Percentiles rank a stretch among this genome's conserved stretches.
These are phyloP conservation scores for Pleurotus eryngii DNA, from an alignment of 768 basidiomycete species.

Conservation along the genomic window DNA sequence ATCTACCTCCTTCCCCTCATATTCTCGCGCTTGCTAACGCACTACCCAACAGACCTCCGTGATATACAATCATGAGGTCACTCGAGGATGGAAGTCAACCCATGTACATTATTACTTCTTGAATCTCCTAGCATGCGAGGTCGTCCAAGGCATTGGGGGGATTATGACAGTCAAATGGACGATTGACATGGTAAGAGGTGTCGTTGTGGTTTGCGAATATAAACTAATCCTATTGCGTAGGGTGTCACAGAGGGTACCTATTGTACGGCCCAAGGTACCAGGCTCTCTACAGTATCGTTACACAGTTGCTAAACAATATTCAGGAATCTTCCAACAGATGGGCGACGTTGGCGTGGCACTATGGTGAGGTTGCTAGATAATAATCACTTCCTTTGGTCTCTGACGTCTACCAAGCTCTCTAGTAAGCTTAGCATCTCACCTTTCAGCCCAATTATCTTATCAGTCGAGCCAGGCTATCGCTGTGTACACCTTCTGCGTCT, in stretches of 20 bases:
- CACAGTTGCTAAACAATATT: no score
- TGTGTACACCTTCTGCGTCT: constrained; percentile 34
- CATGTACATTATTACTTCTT: constrained; percentile 32
- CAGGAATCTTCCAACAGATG: constrained; percentile 34
- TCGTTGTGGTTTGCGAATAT: not conserved
- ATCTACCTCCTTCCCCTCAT: not conserved
- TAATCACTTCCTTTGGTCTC: not conserved
- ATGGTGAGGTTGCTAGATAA: constrained; percentile 22
- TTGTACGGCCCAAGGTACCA: constrained; percentile 33
- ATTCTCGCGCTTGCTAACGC: not conserved
- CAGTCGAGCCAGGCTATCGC: constrained; percentile 26
- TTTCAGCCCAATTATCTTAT: not conserved
- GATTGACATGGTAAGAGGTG: constrained; percentile 24
- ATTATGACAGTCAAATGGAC: constrained; percentile 35
- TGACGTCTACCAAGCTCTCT: constrained; percentile 3
- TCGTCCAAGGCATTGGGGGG: constrained; percentile 31
- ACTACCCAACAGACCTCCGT: constrained; percentile 22
- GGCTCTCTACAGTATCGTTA: no score
- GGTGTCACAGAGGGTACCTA: constrained; percentile 23
- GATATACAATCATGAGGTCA: constrained; percentile 18
- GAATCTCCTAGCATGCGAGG: constrained; percentile 26
- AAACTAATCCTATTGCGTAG: constrained; percentile 13
- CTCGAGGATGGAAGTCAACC: constrained; percentile 27
- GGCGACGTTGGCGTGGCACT: constrained; percentile 40
- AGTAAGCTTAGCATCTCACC: not conserved